A percentile compares a stretch with the other conserved stretches of the same genome.
Conservation (phyloP, 2,329 filamentous ascomycete genomes). For the Colletotrichum spaethianum region DNA sequence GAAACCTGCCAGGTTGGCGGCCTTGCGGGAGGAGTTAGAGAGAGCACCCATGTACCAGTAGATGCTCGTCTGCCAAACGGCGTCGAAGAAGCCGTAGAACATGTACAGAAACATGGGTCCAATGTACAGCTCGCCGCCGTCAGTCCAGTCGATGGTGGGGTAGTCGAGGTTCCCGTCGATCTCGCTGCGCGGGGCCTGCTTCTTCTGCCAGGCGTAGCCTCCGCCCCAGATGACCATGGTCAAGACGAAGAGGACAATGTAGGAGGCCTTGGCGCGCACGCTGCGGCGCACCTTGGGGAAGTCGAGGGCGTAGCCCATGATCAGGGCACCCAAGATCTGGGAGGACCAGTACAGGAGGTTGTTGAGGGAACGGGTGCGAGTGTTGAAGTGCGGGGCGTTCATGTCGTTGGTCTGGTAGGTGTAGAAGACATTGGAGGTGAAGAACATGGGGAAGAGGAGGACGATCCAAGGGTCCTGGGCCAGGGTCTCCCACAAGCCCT, state of each 20-base stretch:
- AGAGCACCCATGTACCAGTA: constrained; percentile 98
- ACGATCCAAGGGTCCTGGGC: constrained; percentile 80
- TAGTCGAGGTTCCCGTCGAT: constrained; percentile 46
- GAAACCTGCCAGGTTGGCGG: constrained; percentile 92
- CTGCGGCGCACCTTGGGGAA: constrained; percentile 71
- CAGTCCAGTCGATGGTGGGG: constrained; percentile 72
- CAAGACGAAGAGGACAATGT: constrained; percentile 73
- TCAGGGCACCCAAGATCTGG: constrained; percentile 82
- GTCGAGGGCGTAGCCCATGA: constrained; percentile 83
- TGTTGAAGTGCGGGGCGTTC: constrained; percentile 80
- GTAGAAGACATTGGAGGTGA: constrained; percentile 88
- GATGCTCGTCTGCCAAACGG: constrained; percentile 88
- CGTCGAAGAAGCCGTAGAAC: constrained; percentile 91
- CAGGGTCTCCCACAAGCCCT: constrained; percentile 82
- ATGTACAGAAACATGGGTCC: constrained; percentile 92
- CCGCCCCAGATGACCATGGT: constrained; percentile 88
- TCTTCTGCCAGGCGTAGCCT: constrained; percentile 82
- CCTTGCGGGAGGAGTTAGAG: constrained; percentile 91
- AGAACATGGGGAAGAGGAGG: constrained; percentile 86
- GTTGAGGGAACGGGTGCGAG: constrained; percentile 83
- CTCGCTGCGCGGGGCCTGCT: constrained; percentile 66
- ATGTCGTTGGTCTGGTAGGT: constrained; percentile 80
- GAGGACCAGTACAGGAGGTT: constrained; percentile 83
- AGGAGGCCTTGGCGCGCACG: constrained; percentile 75
- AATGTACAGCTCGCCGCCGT: constrained; percentile 70